A percentile compares a stretch with the other conserved stretches of the same genome.
These are phyloP conservation scores for Hermanozyma aechmeae DNA, from an alignment of 805 yeast genomes.

Conservation along the genomic window DNA sequence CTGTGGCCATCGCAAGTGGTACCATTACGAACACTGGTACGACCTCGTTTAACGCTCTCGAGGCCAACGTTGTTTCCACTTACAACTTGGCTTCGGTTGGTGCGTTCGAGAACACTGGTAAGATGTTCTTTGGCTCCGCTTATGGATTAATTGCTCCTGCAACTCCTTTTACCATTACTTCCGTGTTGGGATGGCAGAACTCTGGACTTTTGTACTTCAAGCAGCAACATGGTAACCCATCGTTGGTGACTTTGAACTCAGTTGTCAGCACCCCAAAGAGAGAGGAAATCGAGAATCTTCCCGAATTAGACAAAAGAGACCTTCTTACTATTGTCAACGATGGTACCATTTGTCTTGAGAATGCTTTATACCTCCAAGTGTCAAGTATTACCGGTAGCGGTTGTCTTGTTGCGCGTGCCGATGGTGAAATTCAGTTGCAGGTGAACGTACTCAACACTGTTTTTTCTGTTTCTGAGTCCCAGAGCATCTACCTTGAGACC, in stretches of 20 bases:
- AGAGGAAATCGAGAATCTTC: too few relatives aligned
- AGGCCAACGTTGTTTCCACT: constrained; percentile 9
- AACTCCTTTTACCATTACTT: constrained; percentile 1
- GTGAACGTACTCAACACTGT: background rate
- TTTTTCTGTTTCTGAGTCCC: background rate
- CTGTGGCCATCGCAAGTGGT: constrained; percentile 3
- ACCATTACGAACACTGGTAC: constrained; percentile 10
- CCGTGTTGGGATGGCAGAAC: constrained; percentile 2
- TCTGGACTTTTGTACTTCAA: constrained; percentile 6
- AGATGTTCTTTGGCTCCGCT: constrained; percentile 13
- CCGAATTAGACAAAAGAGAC: too few relatives aligned
- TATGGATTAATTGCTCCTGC: constrained; percentile 7
- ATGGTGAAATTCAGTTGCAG: background rate
- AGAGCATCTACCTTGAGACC: constrained; percentile 2
- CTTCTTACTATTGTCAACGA: constrained; percentile 11
- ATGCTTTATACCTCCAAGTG: constrained; percentile 13
- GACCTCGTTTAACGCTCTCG: constrained; percentile 14
- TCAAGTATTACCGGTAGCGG: constrained; percentile 15
- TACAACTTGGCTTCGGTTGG: constrained; percentile 9
- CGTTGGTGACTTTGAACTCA: constrained; percentile 4
- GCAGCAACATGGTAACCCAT: constrained; percentile 7
- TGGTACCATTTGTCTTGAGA: constrained; percentile 19
- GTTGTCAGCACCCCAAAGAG: too few relatives aligned
- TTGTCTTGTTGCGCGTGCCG: constrained; percentile 9
- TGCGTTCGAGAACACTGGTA: constrained; percentile 15